Evolutionary conservation across 148 eudicot genomes (phyloP).

Genomic region (Chenopodium quinoa): DNA sequence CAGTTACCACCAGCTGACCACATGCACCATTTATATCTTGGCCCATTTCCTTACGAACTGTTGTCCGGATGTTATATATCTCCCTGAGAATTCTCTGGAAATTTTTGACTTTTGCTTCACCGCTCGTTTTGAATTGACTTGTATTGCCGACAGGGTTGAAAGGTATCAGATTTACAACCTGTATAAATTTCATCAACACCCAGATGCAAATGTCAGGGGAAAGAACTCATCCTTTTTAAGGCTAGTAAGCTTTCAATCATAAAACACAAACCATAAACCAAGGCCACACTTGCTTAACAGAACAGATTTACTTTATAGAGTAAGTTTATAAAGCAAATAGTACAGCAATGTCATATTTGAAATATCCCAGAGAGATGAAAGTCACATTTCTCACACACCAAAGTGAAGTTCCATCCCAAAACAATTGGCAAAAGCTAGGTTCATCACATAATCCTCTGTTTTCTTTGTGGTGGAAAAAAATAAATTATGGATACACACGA

Average conservation of each 20-base stretch:
- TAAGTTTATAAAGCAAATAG: background rate
- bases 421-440: background rate
- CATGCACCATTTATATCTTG: conserved; percentile 99
- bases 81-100: conserved; percentile 76
- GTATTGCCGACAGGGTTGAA: conserved; percentile 78
- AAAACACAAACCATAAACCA: background rate
- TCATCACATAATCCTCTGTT: background rate
- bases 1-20: conserved; percentile 81
- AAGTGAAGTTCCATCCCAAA: background rate
- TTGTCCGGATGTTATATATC: conserved; percentile 67
- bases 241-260: background rate
- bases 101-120: conserved; percentile 50
- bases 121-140: conserved; percentile 66
- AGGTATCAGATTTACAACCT: conserved; percentile 91
- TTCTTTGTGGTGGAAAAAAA: background rate
- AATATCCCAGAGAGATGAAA: background rate
- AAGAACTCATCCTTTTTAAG: background rate
- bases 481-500: background rate
- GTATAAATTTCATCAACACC: conserved; percentile 10
- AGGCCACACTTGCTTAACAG: background rate
- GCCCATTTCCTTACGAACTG: conserved; percentile 94
- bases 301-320: background rate
- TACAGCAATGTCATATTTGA: background rate
- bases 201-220: background rate
- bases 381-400: background rate